Percentiles rank a stretch among this genome's conserved stretches.
Evolutionary conservation across 352 stramenopile genomes (phyloP).

Genomic region (Ophiocytium majus): DNA sequence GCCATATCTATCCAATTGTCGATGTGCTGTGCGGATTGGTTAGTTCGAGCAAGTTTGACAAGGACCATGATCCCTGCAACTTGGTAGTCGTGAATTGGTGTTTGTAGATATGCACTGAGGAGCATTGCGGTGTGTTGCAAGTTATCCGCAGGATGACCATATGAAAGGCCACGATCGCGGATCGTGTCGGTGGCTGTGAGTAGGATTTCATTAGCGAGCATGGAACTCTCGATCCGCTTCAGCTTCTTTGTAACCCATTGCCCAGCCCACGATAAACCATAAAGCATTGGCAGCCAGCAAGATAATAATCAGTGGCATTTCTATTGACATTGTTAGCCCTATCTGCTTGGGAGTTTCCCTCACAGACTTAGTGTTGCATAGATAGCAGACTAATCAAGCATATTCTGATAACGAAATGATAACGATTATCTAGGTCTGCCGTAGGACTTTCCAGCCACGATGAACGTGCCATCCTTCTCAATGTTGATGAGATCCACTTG

Average conservation of each 20-base stretch:
- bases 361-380: slow-evolving; percentile 20
- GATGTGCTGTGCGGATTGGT: slow-evolving; percentile 18
- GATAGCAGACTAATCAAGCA: slow-evolving; percentile 20
- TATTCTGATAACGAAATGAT: slow-evolving; percentile 22
- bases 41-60: slow-evolving; percentile 20
- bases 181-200: slow-evolving; percentile 17
- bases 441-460: slow-evolving; percentile 18
- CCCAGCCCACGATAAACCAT: slow-evolving; percentile 18
- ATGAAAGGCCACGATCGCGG: slow-evolving; percentile 17
- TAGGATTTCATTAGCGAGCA: slow-evolving; percentile 20
- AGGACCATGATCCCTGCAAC: slow-evolving; percentile 18
- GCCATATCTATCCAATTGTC: slow-evolving; percentile 20
- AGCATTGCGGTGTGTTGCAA: slow-evolving; percentile 19
- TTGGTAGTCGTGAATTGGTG: slow-evolving; percentile 19
- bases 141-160: slow-evolving; percentile 19
- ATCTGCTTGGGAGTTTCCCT: slow-evolving; percentile 19
- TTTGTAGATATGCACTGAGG: slow-evolving; percentile 20
- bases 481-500: slow-evolving; percentile 20
- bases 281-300: slow-evolving; percentile 19
- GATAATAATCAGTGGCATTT: slow-evolving; percentile 22
- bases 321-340: slow-evolving; percentile 20
- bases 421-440: slow-evolving; percentile 19
- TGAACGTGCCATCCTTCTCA: slow-evolving; percentile 19
- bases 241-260: slow-evolving; percentile 20
- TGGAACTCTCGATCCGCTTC: slow-evolving; percentile 18